Evolutionary conservation across 768 basidiomycete species (phyloP).

Genomic region (Suillus subaureus): DNA sequence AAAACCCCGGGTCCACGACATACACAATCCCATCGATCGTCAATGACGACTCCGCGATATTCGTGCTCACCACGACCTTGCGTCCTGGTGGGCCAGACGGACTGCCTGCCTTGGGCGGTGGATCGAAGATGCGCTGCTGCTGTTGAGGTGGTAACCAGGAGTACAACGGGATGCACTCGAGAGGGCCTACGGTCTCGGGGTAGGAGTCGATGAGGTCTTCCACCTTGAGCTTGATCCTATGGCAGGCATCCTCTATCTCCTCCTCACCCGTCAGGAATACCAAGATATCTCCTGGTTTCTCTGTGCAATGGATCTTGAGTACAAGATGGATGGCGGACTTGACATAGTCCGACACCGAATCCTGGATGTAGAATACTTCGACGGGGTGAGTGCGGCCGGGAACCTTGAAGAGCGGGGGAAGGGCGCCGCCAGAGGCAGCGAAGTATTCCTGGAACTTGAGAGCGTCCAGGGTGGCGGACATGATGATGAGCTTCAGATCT

Average conservation of each 20-base stretch:
- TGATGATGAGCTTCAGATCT: conserved; percentile 96
- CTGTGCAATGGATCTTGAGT: conserved; percentile 95
- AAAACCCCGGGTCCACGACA: conserved; percentile 96
- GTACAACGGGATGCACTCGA: conserved; percentile 91
- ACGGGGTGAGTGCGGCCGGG: conserved; percentile 95
- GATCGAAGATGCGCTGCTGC: conserved; percentile 96
- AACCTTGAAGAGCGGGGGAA: conserved; percentile 85
- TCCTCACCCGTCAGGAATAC: conserved; percentile 98
- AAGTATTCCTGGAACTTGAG: conserved; percentile 98
- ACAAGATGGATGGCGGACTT: conserved; percentile 97
- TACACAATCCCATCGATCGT: conserved; percentile 99
- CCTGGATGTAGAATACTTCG: conserved; percentile 92
- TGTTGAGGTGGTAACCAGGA: conserved; percentile 93
- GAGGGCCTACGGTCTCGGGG: conserved; percentile 77
- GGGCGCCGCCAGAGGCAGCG: conserved; percentile 40
- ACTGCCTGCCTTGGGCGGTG: conserved; percentile 65
- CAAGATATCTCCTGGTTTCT: conserved; percentile 90
- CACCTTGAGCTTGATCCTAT: conserved; percentile 89
- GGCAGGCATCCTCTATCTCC: conserved; percentile 95
- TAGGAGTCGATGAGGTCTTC: conserved; percentile 79
- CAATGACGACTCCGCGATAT: conserved; percentile 96
- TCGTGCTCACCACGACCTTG: conserved; percentile 94
- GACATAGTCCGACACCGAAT: conserved; percentile 94
- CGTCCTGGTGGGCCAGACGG: conserved; percentile 80
- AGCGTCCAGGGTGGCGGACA: conserved; percentile 97